Evolutionary conservation across 108 stramenopile genomes (phyloP).

Genomic region (Cyclotella cryptica): DNA sequence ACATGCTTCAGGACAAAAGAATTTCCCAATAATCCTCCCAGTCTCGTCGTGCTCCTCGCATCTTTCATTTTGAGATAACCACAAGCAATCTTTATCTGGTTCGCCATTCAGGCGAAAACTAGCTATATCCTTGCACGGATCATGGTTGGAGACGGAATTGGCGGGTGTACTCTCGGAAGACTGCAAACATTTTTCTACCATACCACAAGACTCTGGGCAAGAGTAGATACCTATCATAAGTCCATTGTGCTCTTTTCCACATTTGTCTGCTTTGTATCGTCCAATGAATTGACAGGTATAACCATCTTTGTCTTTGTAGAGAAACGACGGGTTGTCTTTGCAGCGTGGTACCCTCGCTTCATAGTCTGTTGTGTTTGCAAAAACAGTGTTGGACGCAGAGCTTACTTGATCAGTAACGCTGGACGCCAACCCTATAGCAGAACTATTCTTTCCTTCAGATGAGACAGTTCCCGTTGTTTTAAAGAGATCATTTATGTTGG

Average conservation of each 20-base stretch:
- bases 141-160: not conserved
- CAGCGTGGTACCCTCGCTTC: conserved; percentile 1
- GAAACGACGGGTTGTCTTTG: conserved; percentile 35
- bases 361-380: not conserved
- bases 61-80: not conserved
- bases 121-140: not conserved
- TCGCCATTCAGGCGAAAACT: not conserved
- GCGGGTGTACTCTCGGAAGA: not conserved
- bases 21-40: not conserved
- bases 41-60: conserved; percentile 4
- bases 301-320: conserved; percentile 26
- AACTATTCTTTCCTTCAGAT: not conserved
- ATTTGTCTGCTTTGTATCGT: conserved; percentile 10
- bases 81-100: not conserved
- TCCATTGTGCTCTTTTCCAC: conserved; percentile 20
- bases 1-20: not conserved
- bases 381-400: not conserved
- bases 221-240: conserved; percentile 18
- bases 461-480: not conserved
- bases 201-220: conserved; percentile 40
- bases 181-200: conserved; percentile 37
- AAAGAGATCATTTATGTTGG: not conserved
- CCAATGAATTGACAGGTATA: conserved; percentile 23
- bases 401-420: not conserved
- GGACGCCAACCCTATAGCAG: not conserved